Evolutionary conservation across 352 stramenopile genomes (phyloP), one percentile per base, ranked within the genome.

Genomic region (Phytophthora sojae): DNA sequence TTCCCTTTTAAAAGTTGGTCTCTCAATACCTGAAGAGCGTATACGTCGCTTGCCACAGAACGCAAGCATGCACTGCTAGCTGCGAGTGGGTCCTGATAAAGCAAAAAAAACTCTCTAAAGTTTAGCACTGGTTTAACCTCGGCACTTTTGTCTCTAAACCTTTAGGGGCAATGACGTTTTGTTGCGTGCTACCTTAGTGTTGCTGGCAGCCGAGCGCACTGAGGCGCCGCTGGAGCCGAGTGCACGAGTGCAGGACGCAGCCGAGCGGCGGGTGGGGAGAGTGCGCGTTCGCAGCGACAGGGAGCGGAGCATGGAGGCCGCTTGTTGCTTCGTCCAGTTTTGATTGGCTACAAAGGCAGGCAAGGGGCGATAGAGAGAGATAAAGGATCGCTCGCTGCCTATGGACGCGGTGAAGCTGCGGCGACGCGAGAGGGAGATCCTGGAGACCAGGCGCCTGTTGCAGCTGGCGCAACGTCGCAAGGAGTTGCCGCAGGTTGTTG

Each of bases 31-130:
- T 80, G 67, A 17, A 82, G 52, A 14, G 76, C 72, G 14, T 59
- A 75, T 19, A 81, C 63, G 21, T 83, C 76, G 35, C 68, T 80
- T 5, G 55, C 45, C 15, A 83, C 32, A 3, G 76, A 83, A n/a
- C 62, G 55, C 35, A 81, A 57, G 37, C 61, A 67, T 25, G 58
- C 61, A 5, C 49, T 67, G 53, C 29, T 30, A 21, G 37, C 25
- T 23, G 11, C 50, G 1, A 62, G 25, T 17, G 42, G 45, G 15
- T 55, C 57, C 66, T 73, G 47, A 15, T 15, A 61, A 23, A 23
- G 12, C 29, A 15, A 32, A 39, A 19, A 32, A 45, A n/a, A 55
- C 61, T 69, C 23, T 23, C 17, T 37, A 23, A 3, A n/a, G 6
- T 49, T 49, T 49, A 44, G 37, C 37, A 44, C 37, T 44, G 14